Evolutionary conservation across 2,329 filamentous ascomycete species (phyloP), one percentile per base, ranked within the genome.

Genomic region (Sporothrix variecibatus): DNA sequence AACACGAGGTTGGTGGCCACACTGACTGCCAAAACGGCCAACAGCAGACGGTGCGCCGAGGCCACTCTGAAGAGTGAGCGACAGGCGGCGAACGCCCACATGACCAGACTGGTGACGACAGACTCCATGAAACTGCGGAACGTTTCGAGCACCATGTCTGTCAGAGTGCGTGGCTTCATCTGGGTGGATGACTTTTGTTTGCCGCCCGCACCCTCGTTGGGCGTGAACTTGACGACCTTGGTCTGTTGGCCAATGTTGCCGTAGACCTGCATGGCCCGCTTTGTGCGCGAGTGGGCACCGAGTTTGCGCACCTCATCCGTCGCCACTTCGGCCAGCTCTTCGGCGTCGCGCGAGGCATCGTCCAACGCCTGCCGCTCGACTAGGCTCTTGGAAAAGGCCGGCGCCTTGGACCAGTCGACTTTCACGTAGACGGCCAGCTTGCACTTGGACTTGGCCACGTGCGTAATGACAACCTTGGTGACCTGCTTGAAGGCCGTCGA

Each of bases 391-490:
- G 87, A 87, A 58, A 91, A 83, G 0, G 87, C 85, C 12, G 91
- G 91, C 72, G 88, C 85, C 77, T 90, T 92, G 34, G 90, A 87
- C 96, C 96, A 98, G 78, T 94, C 93, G n/a, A 97, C 90, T 79
- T 92, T 93, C 72, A 91, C 93, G 82, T 94, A 97, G 60, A 98
- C 89, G 34, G 94, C 92, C 73, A 99, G 88, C 83, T 96, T 98
- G 82, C 94, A 97, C 81, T 92, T 94, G 15, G 93, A 94, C 83
- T 98, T 98, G 71, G 94, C 91, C 75, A 95, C 88, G 80, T 98
- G 94, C 2, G 96, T 98, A 76, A 99, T 96, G 76, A 98, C 94
- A 76, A 97, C 91, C 82, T 97, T 98, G 77, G 90, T 95, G 74
- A 97, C 89, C 28, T 98, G 85, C 78, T 92, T 91, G 83, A 98